A percentile compares a stretch with the other conserved stretches of the same genome.
These are phyloP conservation scores for Trypanosoma cruzi DNA, from an alignment of 208 protist genomes.

Conservation along the genomic window DNA sequence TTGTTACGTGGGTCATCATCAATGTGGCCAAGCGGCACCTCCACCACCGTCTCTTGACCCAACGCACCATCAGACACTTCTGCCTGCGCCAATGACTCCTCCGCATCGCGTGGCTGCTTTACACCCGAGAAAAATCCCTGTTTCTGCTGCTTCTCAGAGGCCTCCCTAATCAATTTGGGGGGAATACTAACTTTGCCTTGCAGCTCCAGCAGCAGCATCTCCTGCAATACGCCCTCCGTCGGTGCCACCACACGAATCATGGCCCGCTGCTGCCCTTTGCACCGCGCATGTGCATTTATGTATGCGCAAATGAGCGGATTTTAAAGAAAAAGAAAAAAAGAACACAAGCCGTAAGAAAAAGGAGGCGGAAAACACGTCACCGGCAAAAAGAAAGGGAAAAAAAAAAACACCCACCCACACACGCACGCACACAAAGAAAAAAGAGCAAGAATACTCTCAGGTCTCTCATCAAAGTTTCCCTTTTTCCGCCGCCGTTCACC, in stretches of 20 bases:
- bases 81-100: background rate
- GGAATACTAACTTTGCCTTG: conserved; percentile 63
- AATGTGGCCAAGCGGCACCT: conserved; percentile 57
- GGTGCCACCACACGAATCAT: conserved; percentile 69
- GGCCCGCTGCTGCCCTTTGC: background rate
- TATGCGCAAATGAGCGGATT: background rate
- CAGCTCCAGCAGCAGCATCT: conserved; percentile 75
- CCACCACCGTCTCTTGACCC: conserved; percentile 12
- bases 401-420: too few relatives aligned
- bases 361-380: background rate
- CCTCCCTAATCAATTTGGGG: conserved; percentile 30
- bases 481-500: background rate
- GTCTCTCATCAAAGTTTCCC: background rate
- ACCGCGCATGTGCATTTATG: background rate
- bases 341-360: background rate
- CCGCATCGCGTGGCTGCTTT: conserved; percentile 4
- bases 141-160: conserved; percentile 12
- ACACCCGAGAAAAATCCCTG: conserved; percentile 7
- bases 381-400: background rate
- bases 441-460: background rate
- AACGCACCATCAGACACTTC: background rate
- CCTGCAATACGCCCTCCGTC: conserved; percentile 26
- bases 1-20: conserved; percentile 44
- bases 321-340: conserved; percentile 6
- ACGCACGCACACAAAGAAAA: too few relatives aligned